These are phyloP conservation scores for Fusarium tanahbumbuense DNA, from an alignment of 2,329 filamentous ascomycete genomes.

Conservation along the genomic window DNA sequence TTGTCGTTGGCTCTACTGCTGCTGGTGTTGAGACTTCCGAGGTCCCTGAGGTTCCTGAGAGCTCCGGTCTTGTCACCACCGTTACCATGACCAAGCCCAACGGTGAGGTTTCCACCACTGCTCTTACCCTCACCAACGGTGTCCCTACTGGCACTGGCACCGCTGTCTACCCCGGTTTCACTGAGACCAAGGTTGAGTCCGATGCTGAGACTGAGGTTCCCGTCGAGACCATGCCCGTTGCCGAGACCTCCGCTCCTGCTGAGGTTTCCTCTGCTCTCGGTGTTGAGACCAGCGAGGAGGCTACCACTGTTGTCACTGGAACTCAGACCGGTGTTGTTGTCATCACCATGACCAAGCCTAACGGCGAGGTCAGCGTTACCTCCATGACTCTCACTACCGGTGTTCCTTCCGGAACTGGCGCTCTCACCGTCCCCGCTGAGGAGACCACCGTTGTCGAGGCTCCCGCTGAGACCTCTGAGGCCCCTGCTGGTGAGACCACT, in stretches of 20 bases:
- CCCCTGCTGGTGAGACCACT: slow-evolving; percentile 1
- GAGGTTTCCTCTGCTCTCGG: slow-evolving; percentile 16
- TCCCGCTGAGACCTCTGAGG: slow-evolving; percentile 8
- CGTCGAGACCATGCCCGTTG: slow-evolving; percentile 5
- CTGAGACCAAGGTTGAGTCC: slow-evolving; percentile 12
- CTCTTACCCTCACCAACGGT: slow-evolving; percentile 28
- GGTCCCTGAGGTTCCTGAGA: slow-evolving; percentile 13
- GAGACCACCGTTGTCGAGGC: slow-evolving; percentile 12
- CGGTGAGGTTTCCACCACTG: slow-evolving; percentile 28
- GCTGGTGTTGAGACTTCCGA: slow-evolving; percentile 27
- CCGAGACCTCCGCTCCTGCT: neutral
- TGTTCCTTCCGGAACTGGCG: slow-evolving; percentile 29
- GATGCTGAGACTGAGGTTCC: slow-evolving; percentile 12
- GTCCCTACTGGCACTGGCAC: slow-evolving; percentile 32
- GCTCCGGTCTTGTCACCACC: slow-evolving; percentile 17
- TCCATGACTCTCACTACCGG: slow-evolving; percentile 27
- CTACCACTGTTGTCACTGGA: slow-evolving; percentile 7
- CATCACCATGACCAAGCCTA: slow-evolving; percentile 36
- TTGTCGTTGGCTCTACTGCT: slow-evolving; percentile 14
- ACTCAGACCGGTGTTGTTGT: slow-evolving; percentile 19
- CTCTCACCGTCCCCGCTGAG: slow-evolving; percentile 20
- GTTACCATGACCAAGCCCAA: slow-evolving; percentile 39
- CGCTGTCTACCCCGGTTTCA: slow-evolving; percentile 11
- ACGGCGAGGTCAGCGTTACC: slow-evolving; percentile 32
- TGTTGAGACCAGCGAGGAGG: slow-evolving; percentile 17